Evolutionary conservation across 306 rosid genomes (phyloP).

Genomic region (Trifolium pratense): DNA sequence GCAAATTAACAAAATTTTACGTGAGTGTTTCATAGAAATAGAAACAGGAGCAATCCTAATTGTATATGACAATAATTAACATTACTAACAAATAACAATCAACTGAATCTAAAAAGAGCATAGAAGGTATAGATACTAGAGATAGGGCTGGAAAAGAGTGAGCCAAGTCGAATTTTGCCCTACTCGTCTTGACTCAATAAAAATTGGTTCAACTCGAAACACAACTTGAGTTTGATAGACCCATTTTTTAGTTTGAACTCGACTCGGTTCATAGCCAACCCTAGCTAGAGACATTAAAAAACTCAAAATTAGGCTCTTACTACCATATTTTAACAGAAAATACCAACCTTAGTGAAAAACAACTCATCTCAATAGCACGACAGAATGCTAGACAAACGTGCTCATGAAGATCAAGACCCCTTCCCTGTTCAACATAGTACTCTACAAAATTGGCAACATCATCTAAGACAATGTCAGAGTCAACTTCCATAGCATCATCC

Average conservation of each 20-base stretch:
- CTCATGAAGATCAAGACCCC: slow-evolving; percentile 89
- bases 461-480: slow-evolving; percentile 43
- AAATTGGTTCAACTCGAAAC: too few relatives aligned
- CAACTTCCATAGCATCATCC: slow-evolving; percentile 35
- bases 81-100: neutral
- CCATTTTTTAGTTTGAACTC: too few relatives aligned
- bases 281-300: neutral
- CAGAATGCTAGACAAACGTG: slow-evolving; percentile 81
- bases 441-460: slow-evolving; percentile 59
- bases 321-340: neutral
- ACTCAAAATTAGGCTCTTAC: neutral
- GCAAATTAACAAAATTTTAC: slow-evolving; percentile 4
- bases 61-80: slow-evolving; percentile 1
- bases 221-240: too few relatives aligned
- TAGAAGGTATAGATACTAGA: neutral
- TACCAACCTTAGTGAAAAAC: slow-evolving; percentile 71
- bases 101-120: neutral
- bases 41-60: neutral
- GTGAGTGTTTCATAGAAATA: neutral
- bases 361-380: slow-evolving; percentile 72
- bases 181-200: too few relatives aligned
- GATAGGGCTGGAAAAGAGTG: too few relatives aligned
- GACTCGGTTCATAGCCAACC: too few relatives aligned
- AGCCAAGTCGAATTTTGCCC: too few relatives aligned
- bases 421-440: slow-evolving; percentile 52